phyloP scores from a whole-genome alignment of 1,139 yeast species.

The Sugiyamaella paludigena region DNA sequence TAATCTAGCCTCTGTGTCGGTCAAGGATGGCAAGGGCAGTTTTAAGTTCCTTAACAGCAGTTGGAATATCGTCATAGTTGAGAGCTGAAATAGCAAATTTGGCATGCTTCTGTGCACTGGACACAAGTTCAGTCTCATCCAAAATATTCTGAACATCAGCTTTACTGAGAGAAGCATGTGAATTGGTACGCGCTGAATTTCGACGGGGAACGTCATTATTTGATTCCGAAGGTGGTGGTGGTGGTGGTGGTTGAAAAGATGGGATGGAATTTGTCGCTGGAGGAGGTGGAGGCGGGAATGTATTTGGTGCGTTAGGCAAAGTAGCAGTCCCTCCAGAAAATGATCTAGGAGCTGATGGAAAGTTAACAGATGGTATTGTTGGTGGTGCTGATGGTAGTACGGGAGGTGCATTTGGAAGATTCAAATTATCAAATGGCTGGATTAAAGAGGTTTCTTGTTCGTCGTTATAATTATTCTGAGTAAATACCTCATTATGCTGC shows the following conservation, averaged over 20 bases:
- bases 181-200: conserved; percentile 6
- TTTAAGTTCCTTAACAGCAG: conserved; percentile 75
- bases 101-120: conserved; percentile 80
- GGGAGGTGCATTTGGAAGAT: conserved; percentile 21
- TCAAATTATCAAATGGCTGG: background rate
- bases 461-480: background rate
- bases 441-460: background rate
- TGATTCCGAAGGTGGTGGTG: conserved; percentile 17
- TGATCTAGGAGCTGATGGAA: conserved; percentile 17
- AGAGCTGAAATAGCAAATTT: conserved; percentile 91
- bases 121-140: conserved; percentile 57
- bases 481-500: background rate
- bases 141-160: conserved; percentile 52
- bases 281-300: conserved; percentile 8
- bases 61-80: conserved; percentile 80
- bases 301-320: conserved; percentile 22
- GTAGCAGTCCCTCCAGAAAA: conserved; percentile 13
- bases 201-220: conserved; percentile 17
- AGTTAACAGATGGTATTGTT: conserved; percentile 18
- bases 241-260: conserved; percentile 13
- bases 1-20: background rate
- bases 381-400: conserved; percentile 18
- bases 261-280: conserved; percentile 10
- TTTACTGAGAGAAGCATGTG: conserved; percentile 37
- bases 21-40: conserved; percentile 52